phyloP scores from a whole-genome alignment of 2,329 filamentous ascomycete species.

The Dothiorella sarmentorum region DNA sequence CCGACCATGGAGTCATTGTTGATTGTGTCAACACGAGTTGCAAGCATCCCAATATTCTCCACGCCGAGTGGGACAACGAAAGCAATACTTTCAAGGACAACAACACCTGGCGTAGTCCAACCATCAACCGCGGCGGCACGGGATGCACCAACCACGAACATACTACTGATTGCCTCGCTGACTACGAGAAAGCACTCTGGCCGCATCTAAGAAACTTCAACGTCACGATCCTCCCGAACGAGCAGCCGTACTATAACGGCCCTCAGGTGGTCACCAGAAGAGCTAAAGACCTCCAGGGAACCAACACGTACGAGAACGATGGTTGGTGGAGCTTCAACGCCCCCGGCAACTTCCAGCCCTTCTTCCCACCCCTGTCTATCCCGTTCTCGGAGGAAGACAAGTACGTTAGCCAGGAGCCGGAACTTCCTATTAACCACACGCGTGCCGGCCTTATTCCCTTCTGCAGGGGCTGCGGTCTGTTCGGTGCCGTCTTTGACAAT shows the following conservation, averaged over 20 bases:
- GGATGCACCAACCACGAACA: background rate
- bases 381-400: background rate
- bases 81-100: background rate
- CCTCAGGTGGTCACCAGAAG: background rate
- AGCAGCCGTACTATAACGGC: background rate
- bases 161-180: background rate
- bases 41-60: background rate
- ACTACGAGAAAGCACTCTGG: background rate
- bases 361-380: background rate
- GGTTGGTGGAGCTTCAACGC: background rate
- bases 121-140: background rate
- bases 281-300: background rate
- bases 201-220: background rate
- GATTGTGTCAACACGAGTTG: background rate
- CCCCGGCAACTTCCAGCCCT: background rate
- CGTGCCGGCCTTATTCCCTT: background rate
- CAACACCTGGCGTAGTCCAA: background rate
- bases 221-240: background rate
- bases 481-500: background rate
- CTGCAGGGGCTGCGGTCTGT: background rate
- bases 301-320: background rate
- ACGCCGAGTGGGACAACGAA: background rate
- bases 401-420: background rate
- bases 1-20: background rate
- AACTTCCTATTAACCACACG: background rate